Evolutionary conservation across 306 rosid genomes (phyloP).

Genomic region (Ochetophila trinervis): DNA sequence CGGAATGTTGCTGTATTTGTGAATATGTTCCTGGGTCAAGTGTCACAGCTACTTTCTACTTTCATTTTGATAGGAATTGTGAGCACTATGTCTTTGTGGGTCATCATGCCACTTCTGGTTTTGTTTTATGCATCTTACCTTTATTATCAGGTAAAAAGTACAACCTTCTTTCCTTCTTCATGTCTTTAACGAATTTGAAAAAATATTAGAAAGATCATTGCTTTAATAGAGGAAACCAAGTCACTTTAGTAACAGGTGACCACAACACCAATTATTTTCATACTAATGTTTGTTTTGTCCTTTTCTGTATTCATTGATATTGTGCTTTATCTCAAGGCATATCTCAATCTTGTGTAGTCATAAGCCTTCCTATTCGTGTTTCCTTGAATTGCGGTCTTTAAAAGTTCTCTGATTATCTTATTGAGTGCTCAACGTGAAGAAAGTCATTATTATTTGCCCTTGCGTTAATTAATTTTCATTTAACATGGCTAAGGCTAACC

Average conservation of each 20-base stretch:
- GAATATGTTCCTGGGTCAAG: conserved; percentile 81
- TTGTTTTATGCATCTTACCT: conserved; percentile 80
- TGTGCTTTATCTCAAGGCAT: too few species aligned
- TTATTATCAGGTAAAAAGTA: conserved; percentile 68
- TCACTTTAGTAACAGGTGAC: too few species aligned
- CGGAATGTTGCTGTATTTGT: conserved; percentile 72
- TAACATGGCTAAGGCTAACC: not conserved
- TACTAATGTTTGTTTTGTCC: too few species aligned
- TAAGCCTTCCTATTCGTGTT: too few species aligned
- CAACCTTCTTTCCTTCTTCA: not conserved
- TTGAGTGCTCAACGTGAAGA: not conserved
- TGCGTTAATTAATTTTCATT: not conserved
- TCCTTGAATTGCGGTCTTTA: too few species aligned
- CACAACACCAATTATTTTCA: too few species aligned
- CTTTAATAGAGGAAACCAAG: not conserved
- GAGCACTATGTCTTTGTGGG: conserved; percentile 95
- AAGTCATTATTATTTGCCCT: not conserved
- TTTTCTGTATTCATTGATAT: too few species aligned
- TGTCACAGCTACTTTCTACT: conserved; percentile 74
- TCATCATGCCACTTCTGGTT: conserved; percentile 85
- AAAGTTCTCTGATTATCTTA: not conserved
- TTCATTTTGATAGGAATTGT: conserved; percentile 87
- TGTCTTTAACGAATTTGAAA: not conserved
- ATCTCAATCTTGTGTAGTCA: too few species aligned
- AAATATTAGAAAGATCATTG: not conserved